Evolutionary conservation across 441 rosid species (phyloP), one percentile per base, ranked within the genome.

Genomic region (Populus hybrid): DNA sequence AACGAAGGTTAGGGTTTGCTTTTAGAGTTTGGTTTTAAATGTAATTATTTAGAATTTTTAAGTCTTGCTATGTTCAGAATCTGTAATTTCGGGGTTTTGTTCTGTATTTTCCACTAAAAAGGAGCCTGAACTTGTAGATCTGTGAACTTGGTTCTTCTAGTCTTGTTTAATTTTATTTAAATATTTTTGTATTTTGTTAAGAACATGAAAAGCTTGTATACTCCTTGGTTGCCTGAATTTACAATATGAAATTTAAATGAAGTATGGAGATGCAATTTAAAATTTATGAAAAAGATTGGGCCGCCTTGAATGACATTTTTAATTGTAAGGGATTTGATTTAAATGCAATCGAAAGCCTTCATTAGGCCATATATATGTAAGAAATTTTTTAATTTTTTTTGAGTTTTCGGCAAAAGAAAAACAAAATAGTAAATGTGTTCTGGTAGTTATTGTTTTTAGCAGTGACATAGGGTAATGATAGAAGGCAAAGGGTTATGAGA

Each of bases 91-190:
- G 18, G 28, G 68, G 16, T 65, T 24, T 28, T 10, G 12, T 65
- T 65, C 68, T 65, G 26, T 16, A 4, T 64, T 10, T 71, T 67
- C 16, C 8, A 23, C 7, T 1, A 28, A 54, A 74, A 74, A 80
- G n/a, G 36, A 30, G 72, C 70, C 67, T 50, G 70, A 28, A 34
- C 7, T 26, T 21, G 34, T 76, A 73, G 83, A 83, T 83, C 84
- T 75, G 74, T 67, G n/a, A 59, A 32, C 10, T 30, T 42, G 66
- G 21, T 14, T 72, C 34, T 30, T 46, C 21, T n/a, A 9, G 50
- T 10, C 20, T 16, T 46, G 74, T 30, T 28, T 18, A 16, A 10
- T 40, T 73, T 1, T 34, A 32, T 73, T 73, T 16, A 10, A 10
- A 7, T 42, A 16, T 24, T 12, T 26, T 21, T 74, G 8, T 8